phyloP scores from a whole-genome alignment of 495 filamentous ascomycete species.

The Sphaerosporella brunnea region DNA sequence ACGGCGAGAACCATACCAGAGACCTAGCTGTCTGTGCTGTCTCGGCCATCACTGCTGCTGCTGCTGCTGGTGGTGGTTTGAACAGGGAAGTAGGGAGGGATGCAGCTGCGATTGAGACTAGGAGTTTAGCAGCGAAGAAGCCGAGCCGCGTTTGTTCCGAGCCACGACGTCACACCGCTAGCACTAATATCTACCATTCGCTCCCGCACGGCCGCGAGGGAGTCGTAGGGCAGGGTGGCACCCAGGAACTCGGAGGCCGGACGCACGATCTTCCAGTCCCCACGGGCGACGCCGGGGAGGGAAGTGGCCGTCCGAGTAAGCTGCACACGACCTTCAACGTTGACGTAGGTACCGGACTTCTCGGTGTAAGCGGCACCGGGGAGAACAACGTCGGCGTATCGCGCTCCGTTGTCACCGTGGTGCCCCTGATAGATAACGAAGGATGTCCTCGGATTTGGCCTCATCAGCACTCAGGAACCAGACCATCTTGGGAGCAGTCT shows the following conservation, averaged over 20 bases:
- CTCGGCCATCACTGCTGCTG: conserved; percentile 6
- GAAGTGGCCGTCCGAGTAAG: conserved; percentile 75
- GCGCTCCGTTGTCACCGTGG: conserved; percentile 83
- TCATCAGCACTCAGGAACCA: conserved; percentile 97
- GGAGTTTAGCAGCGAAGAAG: background rate
- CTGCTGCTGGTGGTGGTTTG: background rate
- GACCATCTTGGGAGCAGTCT: conserved; percentile 77
- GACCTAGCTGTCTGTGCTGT: conserved; percentile 3
- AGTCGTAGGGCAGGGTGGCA: conserved; percentile 73
- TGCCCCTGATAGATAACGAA: conserved; percentile 97
- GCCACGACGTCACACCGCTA: too few relatives aligned
- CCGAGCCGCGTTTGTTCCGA: too few relatives aligned
- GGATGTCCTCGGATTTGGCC: conserved; percentile 52
- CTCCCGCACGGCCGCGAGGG: conserved; percentile 67
- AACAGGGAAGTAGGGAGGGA: background rate
- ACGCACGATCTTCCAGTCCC: conserved; percentile 97
- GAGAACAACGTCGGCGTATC: conserved; percentile 82
- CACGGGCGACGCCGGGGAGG: conserved; percentile 69
- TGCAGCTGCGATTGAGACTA: too few relatives aligned
- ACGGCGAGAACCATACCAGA: background rate
- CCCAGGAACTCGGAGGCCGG: conserved; percentile 84
- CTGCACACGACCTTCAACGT: conserved; percentile 91
- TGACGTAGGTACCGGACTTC: conserved; percentile 91
- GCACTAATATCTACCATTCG: conserved; percentile 96
- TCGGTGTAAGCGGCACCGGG: conserved; percentile 92